phyloP scores from a whole-genome alignment of 2,329 filamentous ascomycete genomes.

The Microdochium nivale region DNA sequence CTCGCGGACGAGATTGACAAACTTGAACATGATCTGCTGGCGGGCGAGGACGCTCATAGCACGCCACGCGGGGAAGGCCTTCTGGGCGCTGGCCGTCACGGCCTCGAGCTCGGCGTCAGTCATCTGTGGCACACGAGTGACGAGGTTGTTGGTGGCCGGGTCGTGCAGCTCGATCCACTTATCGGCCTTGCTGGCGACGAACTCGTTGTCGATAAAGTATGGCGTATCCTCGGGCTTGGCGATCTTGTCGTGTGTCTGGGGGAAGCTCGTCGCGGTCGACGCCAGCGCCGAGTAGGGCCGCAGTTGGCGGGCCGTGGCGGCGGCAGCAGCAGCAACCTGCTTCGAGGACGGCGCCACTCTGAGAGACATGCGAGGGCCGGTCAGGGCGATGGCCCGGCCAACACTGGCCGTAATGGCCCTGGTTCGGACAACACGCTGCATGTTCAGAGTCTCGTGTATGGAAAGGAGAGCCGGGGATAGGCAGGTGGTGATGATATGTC shows the following conservation, averaged over 20 bases:
- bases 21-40: slow-evolving; percentile 85
- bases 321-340: slow-evolving; percentile 30
- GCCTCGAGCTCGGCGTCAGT: slow-evolving; percentile 69
- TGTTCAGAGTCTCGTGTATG: not conserved
- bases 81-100: slow-evolving; percentile 65
- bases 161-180: slow-evolving; percentile 75
- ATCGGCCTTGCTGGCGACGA: slow-evolving; percentile 57
- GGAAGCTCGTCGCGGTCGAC: slow-evolving; percentile 53
- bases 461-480: too few species aligned
- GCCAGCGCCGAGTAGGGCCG: slow-evolving; percentile 42
- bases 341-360: slow-evolving; percentile 12
- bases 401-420: slow-evolving; percentile 14
- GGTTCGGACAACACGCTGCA: slow-evolving; percentile 20
- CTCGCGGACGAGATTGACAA: slow-evolving; percentile 69
- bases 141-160: slow-evolving; percentile 77
- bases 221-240: slow-evolving; percentile 60
- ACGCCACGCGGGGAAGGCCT: slow-evolving; percentile 68
- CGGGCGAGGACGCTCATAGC: slow-evolving; percentile 63
- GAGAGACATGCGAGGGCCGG: slow-evolving; percentile 5
- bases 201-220: slow-evolving; percentile 77
- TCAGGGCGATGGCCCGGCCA: slow-evolving; percentile 13
- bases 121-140: slow-evolving; percentile 75
- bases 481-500: too few species aligned
- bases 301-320: slow-evolving; percentile 46
- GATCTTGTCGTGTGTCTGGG: slow-evolving; percentile 64